A percentile compares a stretch with the other conserved stretches of the same genome.
Evolutionary conservation across 2,329 filamentous ascomycete genomes (phyloP).

Genomic region (Escovopsis weberi): DNA sequence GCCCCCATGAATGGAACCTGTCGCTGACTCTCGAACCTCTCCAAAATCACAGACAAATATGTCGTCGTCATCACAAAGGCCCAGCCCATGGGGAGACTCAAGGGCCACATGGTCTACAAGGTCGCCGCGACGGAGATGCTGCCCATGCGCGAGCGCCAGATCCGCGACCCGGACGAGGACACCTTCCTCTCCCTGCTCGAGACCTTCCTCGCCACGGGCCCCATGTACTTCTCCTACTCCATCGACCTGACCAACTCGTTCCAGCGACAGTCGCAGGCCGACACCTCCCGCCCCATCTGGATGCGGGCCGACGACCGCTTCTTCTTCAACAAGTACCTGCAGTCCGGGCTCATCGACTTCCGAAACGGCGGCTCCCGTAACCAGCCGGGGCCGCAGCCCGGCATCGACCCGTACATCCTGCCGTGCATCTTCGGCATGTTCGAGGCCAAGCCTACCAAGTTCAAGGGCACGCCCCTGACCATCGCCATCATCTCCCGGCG

Average conservation of each 20-base stretch:
- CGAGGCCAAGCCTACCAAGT: conserved; percentile 70
- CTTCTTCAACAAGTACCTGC: conserved; percentile 95
- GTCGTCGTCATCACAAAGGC: conserved; percentile 93
- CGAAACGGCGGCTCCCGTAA: conserved; percentile 48
- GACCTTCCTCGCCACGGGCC: conserved; percentile 63
- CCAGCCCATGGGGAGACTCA: conserved; percentile 75
- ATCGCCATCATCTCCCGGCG: conserved; percentile 78
- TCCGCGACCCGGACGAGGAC: conserved; percentile 90
- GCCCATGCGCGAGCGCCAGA: conserved; percentile 78
- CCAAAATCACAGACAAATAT: conserved; percentile 58
- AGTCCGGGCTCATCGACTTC: conserved; percentile 84
- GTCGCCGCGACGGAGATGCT: conserved; percentile 83
- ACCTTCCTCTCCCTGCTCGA: conserved; percentile 74
- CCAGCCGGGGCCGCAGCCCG: conserved; percentile 55
- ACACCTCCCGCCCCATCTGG: conserved; percentile 66
- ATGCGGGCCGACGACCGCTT: conserved; percentile 89
- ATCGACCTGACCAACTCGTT: conserved; percentile 94
- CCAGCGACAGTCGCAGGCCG: conserved; percentile 74
- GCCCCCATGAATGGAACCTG: not conserved
- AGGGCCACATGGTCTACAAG: conserved; percentile 94
- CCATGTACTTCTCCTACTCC: conserved; percentile 97
- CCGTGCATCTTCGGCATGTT: conserved; percentile 96
- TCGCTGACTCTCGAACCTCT: conserved; percentile 3
- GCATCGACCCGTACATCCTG: conserved; percentile 79
- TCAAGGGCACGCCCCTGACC: conserved; percentile 75